Evolutionary conservation across 306 rosid species (phyloP).

Genomic region (Quercus variabilis): DNA sequence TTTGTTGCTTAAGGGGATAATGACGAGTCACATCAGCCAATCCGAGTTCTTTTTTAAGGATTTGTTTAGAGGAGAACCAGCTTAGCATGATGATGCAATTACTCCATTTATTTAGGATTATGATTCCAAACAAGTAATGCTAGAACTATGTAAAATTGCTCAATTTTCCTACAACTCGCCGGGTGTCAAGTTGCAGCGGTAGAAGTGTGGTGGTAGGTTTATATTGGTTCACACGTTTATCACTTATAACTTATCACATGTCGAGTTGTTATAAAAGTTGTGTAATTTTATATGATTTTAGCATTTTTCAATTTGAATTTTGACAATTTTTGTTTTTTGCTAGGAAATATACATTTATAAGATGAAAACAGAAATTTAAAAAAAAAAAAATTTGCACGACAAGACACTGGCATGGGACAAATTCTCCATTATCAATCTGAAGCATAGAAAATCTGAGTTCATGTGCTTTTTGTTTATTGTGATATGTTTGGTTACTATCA

Average conservation of each 20-base stretch:
- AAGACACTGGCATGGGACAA: not conserved
- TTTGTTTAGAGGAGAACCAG: too few species aligned
- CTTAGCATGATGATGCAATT: not conserved
- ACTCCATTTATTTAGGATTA: not conserved
- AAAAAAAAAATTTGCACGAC: not conserved
- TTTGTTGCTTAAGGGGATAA: not conserved
- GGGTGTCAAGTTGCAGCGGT: rapidly evolving
- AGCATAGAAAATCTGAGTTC: not conserved
- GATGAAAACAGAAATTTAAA: not conserved
- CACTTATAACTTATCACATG: too few species aligned
- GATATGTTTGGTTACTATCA: not conserved
- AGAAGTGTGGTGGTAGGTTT: too few species aligned
- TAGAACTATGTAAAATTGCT: too few species aligned
- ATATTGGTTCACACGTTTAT: too few species aligned
- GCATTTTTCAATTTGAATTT: too few species aligned
- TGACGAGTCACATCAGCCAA: not conserved
- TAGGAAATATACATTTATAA: not conserved
- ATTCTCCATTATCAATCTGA: not conserved
- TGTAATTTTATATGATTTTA: too few species aligned
- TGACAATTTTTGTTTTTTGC: not conserved
- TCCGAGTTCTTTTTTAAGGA: not conserved
- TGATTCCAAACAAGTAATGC: not conserved
- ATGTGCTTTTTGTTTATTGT: not conserved
- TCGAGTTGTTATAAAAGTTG: rapidly evolving
- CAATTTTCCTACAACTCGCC: rapidly evolving